Base-by-base conservation (phyloP, 352 stramenopile species). In the Globisporangium sylvaticum region DNA sequence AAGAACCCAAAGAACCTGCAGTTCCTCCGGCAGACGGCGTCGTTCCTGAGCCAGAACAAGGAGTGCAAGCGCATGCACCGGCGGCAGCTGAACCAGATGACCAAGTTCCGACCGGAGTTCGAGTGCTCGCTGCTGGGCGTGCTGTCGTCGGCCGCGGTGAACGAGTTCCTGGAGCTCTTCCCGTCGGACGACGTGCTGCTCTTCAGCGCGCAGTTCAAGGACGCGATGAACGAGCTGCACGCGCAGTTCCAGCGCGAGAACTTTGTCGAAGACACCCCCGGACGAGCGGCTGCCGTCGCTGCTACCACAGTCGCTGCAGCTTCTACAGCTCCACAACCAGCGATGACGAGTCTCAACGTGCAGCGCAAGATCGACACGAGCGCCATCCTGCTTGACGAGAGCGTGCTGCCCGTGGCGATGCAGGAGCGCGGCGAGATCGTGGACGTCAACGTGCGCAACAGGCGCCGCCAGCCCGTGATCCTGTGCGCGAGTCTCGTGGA, bases 401-500 rank as follows among this genome's bases (percentile, higher is more conserved):
- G 74, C n/a, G 69, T 79, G 7, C 69, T 92, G 1, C 82, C 80
- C 14, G 63, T 71, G 29, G 81, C 71, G n/a, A 86, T 89, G 77
- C 72, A 75, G 24, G 66, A 66, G 20, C 59, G 74, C 64, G 64
- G 77, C 32, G 25, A 69, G 65, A 57, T 66, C 10, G 69, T 71
- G 2, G 74, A 71, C 3, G 48, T 83, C 18, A 89, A 90, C 68
- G 71, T 72, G n/a, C 77, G 79, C 52, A 73, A 84, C 67, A 70
- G 69, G 18, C 71, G 70, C 14, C 80, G 84, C 9, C 83, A 93
- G 70, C 77, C 78, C 0, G 75, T 93, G 37, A 91, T 95, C 46
- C 72, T 95, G 71, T 95, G 87, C 55, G 87, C 87, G 18, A 91
- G 82, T 34, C 83, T 99, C 22, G 87, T 99, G 8, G 93, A 98